phyloP scores from a whole-genome alignment of 192 early-diverging fungal genomes.

The Podila epigama region DNA sequence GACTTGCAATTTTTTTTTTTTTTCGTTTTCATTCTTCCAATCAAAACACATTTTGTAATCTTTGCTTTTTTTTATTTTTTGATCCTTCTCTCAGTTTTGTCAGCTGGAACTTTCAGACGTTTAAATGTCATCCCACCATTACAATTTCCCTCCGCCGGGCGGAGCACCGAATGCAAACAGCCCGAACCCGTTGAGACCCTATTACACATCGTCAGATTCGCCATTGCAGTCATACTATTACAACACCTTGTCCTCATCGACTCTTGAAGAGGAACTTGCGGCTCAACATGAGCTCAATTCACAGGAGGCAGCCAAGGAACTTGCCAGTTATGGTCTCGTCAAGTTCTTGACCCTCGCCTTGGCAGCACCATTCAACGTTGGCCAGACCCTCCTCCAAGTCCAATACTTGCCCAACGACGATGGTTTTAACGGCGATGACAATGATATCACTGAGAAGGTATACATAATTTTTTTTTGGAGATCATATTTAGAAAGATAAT shows the following conservation, averaged over 20 bases:
- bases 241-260: conserved; percentile 29
- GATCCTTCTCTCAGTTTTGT: neutral
- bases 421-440: conserved; percentile 48
- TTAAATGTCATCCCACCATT: conserved; percentile 27
- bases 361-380: conserved; percentile 71
- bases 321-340: conserved; percentile 68
- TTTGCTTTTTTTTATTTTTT: no score
- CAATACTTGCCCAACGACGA: conserved; percentile 74
- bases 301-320: conserved; percentile 62
- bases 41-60: no score
- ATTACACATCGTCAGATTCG: conserved; percentile 40
- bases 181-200: conserved; percentile 39
- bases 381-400: conserved; percentile 80
- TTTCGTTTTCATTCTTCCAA: no score
- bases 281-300: conserved; percentile 50
- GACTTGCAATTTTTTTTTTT: no score
- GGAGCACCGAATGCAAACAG: conserved; percentile 36
- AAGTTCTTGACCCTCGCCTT: conserved; percentile 69
- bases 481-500: no score
- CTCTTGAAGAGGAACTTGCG: conserved; percentile 39
- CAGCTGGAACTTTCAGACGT: neutral
- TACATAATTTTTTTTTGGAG: neutral
- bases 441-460: conserved; percentile 49
- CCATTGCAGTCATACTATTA: conserved; percentile 47
- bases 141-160: conserved; percentile 38